phyloP scores from a whole-genome alignment of 495 filamentous ascomycete genomes.

The Talaromyces wortmannii region DNA sequence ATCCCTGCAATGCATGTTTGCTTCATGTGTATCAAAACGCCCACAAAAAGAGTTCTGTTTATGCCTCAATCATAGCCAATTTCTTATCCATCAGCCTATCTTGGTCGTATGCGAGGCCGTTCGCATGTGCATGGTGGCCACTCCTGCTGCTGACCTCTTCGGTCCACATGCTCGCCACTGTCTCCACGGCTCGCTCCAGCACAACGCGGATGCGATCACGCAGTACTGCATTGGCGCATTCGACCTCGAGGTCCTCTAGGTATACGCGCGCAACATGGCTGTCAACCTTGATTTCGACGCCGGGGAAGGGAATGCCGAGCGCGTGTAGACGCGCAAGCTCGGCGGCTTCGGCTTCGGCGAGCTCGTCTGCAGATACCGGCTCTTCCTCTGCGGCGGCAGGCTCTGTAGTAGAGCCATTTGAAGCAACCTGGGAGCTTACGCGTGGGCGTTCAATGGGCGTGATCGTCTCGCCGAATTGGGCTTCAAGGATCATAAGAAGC shows the following conservation, averaged over 20 bases:
- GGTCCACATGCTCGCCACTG: constrained; percentile 69
- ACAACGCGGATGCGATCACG: constrained; percentile 78
- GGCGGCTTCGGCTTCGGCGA: constrained; percentile 48
- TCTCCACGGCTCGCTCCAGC: constrained; percentile 88
- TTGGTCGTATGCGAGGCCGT: background rate
- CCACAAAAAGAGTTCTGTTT: background rate
- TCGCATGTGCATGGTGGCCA: background rate
- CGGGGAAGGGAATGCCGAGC: constrained; percentile 81
- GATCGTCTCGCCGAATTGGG: constrained; percentile 81
- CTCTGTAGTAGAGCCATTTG: constrained; percentile 17
- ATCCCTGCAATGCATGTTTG: too few species aligned
- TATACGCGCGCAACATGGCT: constrained; percentile 82
- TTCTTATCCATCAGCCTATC: background rate
- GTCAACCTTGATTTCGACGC: constrained; percentile 80
- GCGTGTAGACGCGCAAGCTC: constrained; percentile 66
- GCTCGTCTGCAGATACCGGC: constrained; percentile 32
- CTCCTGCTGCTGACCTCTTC: constrained; percentile 8
- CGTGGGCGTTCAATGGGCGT: constrained; percentile 66
- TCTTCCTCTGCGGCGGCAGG: constrained; percentile 22
- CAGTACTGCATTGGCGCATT: constrained; percentile 67
- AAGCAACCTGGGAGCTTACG: constrained; percentile 21
- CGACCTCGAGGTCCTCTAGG: constrained; percentile 86
- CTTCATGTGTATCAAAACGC: too few species aligned
- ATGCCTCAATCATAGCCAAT: constrained; percentile 5
- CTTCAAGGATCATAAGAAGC: constrained; percentile 92